Evolutionary conservation across 495 filamentous ascomycete species (phyloP).

Genomic region (Venustampulla echinocandica): DNA sequence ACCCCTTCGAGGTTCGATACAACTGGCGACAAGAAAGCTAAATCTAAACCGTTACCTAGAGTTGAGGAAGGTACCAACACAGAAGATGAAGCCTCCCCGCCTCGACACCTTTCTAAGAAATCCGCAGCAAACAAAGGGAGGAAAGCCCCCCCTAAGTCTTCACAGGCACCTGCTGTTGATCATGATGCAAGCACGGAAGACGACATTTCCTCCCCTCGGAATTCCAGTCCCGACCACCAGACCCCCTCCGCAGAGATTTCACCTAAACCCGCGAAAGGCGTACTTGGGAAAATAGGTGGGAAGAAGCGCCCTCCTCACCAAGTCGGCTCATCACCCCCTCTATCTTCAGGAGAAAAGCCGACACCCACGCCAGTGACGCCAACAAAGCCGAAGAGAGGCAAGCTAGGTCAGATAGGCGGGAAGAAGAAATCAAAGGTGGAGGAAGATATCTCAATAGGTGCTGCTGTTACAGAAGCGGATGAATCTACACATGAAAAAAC

Average conservation of each 20-base stretch:
- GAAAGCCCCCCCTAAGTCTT: background rate
- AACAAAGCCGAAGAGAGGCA: constrained; percentile 17
- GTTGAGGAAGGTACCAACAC: constrained; percentile 21
- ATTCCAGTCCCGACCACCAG: too few species aligned
- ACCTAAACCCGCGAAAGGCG: constrained; percentile 20
- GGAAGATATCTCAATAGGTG: background rate
- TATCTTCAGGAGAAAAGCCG: constrained; percentile 10
- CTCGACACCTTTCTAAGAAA: background rate
- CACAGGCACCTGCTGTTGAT: background rate
- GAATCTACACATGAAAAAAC: background rate
- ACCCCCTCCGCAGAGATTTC: constrained; percentile 17
- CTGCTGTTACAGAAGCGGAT: background rate
- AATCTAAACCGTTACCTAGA: too few species aligned
- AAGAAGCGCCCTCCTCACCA: constrained; percentile 6
- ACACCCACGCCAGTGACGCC: constrained; percentile 16
- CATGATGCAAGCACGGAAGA: constrained; percentile 9
- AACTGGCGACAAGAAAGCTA: too few species aligned
- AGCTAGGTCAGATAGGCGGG: constrained; percentile 21
- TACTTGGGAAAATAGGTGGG: constrained; percentile 38
- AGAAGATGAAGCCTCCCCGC: background rate
- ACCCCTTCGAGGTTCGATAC: too few species aligned
- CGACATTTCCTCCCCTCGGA: background rate
- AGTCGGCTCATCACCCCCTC: background rate
- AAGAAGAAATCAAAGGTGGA: constrained; percentile 15
- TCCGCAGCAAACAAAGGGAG: background rate